These are phyloP conservation scores for Hibiscus mutabilis DNA, from an alignment of 345 rosid species.

Conservation along the genomic window DNA sequence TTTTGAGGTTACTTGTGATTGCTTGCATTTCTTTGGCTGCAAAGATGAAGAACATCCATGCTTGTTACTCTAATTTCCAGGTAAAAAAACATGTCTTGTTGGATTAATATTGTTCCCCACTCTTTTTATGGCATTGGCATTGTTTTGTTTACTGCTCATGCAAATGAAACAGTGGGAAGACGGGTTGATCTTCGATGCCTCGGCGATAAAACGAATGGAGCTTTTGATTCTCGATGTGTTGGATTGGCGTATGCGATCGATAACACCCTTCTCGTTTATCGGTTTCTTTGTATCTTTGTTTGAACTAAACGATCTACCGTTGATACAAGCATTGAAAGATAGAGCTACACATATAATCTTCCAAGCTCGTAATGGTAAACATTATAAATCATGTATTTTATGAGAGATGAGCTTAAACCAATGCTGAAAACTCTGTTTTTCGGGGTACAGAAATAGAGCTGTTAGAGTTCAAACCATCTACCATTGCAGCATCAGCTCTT, in stretches of 20 bases:
- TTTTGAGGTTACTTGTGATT: slow-evolving; percentile 26
- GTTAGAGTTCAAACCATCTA: slow-evolving; percentile 54
- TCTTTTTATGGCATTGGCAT: background rate
- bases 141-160: background rate
- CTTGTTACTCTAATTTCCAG: slow-evolving; percentile 27
- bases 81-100: slow-evolving; percentile 12
- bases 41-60: slow-evolving; percentile 33
- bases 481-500: slow-evolving; percentile 53
- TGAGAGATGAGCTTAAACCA: background rate
- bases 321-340: slow-evolving; percentile 35
- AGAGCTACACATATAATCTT: slow-evolving; percentile 46
- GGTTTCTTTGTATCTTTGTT: slow-evolving; percentile 40
- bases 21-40: slow-evolving; percentile 47
- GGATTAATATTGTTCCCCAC: no score
- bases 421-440: background rate
- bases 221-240: slow-evolving; percentile 44
- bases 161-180: slow-evolving; percentile 27
- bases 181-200: slow-evolving; percentile 30
- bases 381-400: background rate
- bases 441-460: slow-evolving; percentile 37
- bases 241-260: slow-evolving; percentile 65
- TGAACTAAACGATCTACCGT: slow-evolving; percentile 31
- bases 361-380: slow-evolving; percentile 41
- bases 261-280: slow-evolving; percentile 59
- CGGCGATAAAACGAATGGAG: slow-evolving; percentile 49